These are phyloP conservation scores for Oryza australiensis DNA, from an alignment of 176 grass and related monocot genomes.

Conservation along the genomic window DNA sequence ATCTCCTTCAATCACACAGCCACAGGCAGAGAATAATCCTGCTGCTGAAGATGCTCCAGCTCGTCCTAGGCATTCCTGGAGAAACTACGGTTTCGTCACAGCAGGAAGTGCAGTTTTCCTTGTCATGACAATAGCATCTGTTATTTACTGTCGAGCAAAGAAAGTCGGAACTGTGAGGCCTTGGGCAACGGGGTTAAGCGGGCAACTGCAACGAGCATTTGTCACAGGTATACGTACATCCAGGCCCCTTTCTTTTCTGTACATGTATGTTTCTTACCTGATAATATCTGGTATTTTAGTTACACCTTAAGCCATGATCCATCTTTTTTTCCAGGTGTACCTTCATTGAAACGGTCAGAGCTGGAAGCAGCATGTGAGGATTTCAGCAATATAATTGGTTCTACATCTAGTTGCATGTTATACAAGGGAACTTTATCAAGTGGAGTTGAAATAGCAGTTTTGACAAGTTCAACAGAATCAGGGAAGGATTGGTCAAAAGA, in stretches of 20 bases:
- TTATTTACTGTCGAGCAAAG: conserved; percentile 48
- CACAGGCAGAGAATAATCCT: conserved; percentile 6
- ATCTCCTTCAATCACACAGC: conserved; percentile 3
- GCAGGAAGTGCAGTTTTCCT: conserved; percentile 42
- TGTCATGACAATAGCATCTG: conserved; percentile 27
- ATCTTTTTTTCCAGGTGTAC: conserved; percentile 57
- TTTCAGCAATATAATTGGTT: conserved; percentile 77
- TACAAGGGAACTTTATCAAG: conserved; percentile 86
- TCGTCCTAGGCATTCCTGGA: conserved; percentile 7
- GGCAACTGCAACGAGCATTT: conserved; percentile 68
- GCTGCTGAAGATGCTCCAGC: background rate
- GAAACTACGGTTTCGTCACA: conserved; percentile 18
- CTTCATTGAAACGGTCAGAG: conserved; percentile 61
- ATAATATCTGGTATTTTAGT: conserved; percentile 2
- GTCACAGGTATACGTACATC: conserved; percentile 52
- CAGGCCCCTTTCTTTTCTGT: background rate
- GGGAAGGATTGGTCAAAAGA: conserved; percentile 68
- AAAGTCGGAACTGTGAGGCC: conserved; percentile 60
- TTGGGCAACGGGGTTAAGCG: conserved; percentile 81
- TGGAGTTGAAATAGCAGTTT: conserved; percentile 77
- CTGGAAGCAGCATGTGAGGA: conserved; percentile 75
- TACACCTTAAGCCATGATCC: conserved; percentile 15
- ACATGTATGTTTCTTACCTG: background rate
- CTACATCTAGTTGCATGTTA: conserved; percentile 49
- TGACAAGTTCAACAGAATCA: conserved; percentile 45